phyloP scores from a whole-genome alignment of 2,329 filamentous ascomycete species.

The Chlorencoelia australis region DNA sequence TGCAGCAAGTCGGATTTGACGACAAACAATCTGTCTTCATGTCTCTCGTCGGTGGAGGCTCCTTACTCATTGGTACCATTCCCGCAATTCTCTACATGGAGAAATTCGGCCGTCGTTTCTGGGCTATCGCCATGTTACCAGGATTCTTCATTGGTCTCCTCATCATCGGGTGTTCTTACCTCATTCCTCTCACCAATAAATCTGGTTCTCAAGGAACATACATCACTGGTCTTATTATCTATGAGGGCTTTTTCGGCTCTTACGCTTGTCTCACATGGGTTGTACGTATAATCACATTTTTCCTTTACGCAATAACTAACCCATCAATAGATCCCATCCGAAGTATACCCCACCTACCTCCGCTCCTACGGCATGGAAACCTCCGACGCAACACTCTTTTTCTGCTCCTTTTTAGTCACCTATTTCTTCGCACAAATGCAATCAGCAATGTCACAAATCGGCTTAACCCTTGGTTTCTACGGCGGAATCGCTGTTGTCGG shows the following conservation, averaged over 20 bases:
- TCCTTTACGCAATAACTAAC: no score
- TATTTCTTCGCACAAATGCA: slow-evolving; percentile 69
- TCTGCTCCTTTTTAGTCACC: slow-evolving; percentile 62
- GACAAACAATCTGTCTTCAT: slow-evolving; percentile 57
- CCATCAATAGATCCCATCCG: slow-evolving; percentile 55
- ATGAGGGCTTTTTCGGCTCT: slow-evolving; percentile 59
- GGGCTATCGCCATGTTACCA: slow-evolving; percentile 62
- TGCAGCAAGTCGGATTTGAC: slow-evolving; percentile 58
- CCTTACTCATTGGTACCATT: slow-evolving; percentile 57
- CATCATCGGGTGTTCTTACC: slow-evolving; percentile 55
- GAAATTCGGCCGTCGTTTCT: slow-evolving; percentile 61
- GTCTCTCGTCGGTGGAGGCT: slow-evolving; percentile 61
- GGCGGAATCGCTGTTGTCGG: slow-evolving; percentile 62
- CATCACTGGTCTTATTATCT: slow-evolving; percentile 55
- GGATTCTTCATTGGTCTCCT: slow-evolving; percentile 62
- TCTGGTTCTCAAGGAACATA: slow-evolving; percentile 48
- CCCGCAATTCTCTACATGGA: slow-evolving; percentile 64
- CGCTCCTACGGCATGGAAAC: slow-evolving; percentile 66
- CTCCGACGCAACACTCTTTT: slow-evolving; percentile 57
- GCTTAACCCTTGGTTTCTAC: slow-evolving; percentile 61
- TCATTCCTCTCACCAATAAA: slow-evolving; percentile 40
- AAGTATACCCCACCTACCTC: slow-evolving; percentile 65
- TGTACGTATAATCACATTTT: no score
- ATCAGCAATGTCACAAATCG: slow-evolving; percentile 53
- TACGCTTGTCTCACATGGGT: slow-evolving; percentile 58